A percentile compares a stretch with the other conserved stretches of the same genome.
Evolutionary conservation across 257 asterid species (phyloP).

Genomic region (Solanum habrochaites): DNA sequence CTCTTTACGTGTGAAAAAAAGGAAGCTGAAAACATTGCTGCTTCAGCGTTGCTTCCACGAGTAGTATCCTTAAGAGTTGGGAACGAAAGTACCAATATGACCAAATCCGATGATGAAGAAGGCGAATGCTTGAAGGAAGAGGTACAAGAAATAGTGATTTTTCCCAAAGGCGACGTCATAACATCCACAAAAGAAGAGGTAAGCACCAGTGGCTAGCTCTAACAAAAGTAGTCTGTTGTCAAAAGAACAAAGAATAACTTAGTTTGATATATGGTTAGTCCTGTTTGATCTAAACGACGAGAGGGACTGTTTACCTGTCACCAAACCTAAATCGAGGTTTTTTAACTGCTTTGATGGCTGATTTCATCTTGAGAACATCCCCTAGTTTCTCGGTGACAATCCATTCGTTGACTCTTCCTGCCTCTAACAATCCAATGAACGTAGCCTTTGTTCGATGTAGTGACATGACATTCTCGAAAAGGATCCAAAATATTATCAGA

Average conservation of each 20-base stretch:
- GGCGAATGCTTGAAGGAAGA: constrained; percentile 51
- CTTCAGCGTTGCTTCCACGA: not conserved
- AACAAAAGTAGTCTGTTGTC: constrained; percentile 41
- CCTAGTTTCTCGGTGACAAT: constrained; percentile 76
- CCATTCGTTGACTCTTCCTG: constrained; percentile 63
- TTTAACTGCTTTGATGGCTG: constrained; percentile 6
- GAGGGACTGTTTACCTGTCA: constrained; percentile 24
- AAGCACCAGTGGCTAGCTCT: constrained; percentile 46
- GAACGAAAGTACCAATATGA: constrained; percentile 64
- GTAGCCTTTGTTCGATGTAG: constrained; percentile 61
- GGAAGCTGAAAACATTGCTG: not conserved
- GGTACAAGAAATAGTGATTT: constrained; percentile 46
- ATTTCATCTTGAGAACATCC: constrained; percentile 35
- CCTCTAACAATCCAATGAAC: constrained; percentile 46
- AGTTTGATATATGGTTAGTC: not conserved
- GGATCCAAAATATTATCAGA: constrained; percentile 61
- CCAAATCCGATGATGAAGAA: constrained; percentile 71
- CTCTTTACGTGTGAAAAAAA: constrained; percentile 24
- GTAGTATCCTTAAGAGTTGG: constrained; percentile 18
- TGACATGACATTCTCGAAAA: constrained; percentile 72
- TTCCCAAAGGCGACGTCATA: constrained; percentile 56
- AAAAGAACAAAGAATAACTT: not conserved
- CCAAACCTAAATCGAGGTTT: constrained; percentile 20
- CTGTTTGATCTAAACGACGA: not conserved
- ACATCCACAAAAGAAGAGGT: constrained; percentile 71